Conservation (phyloP, 148 eudicot genomes). For the Mesembryanthemum crystallinum region DNA sequence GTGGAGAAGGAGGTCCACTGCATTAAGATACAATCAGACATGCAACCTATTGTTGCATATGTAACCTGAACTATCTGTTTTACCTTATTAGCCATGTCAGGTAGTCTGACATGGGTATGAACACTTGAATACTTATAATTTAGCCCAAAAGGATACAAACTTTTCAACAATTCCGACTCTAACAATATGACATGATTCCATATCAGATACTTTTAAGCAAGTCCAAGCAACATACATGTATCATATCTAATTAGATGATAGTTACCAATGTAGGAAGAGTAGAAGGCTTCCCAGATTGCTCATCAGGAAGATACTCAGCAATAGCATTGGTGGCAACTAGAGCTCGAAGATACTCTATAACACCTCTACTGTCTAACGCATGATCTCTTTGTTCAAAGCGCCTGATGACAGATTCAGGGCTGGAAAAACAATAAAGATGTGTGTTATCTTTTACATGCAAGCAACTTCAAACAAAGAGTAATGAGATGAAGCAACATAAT, state of each 20-base stretch:
- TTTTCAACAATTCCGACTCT: too few relatives aligned
- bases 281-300: conserved; percentile 86
- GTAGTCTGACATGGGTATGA: too few relatives aligned
- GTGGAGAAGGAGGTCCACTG: neutral
- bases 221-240: conserved; percentile 9
- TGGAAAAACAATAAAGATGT: conserved; percentile 27
- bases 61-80: too few relatives aligned
- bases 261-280: conserved; percentile 81
- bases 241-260: neutral
- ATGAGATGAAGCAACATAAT: neutral
- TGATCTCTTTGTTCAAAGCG: conserved; percentile 75
- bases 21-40: conserved; percentile 9
- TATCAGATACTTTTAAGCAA: too few relatives aligned
- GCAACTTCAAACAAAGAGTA: neutral
- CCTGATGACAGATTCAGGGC: conserved; percentile 84
- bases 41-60: neutral
- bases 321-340: conserved; percentile 85
- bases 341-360: conserved; percentile 85
- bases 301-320: conserved; percentile 86
- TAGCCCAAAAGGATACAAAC: too few relatives aligned
- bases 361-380: conserved; percentile 84
- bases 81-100: too few relatives aligned
- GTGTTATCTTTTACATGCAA: conserved; percentile 4
- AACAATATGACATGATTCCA: too few relatives aligned
- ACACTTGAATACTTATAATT: too few relatives aligned